Percentiles rank a stretch among this genome's conserved stretches.
These are phyloP conservation scores for Colletotrichum salicis DNA, from an alignment of 2,329 filamentous ascomycete species.

Conservation along the genomic window DNA sequence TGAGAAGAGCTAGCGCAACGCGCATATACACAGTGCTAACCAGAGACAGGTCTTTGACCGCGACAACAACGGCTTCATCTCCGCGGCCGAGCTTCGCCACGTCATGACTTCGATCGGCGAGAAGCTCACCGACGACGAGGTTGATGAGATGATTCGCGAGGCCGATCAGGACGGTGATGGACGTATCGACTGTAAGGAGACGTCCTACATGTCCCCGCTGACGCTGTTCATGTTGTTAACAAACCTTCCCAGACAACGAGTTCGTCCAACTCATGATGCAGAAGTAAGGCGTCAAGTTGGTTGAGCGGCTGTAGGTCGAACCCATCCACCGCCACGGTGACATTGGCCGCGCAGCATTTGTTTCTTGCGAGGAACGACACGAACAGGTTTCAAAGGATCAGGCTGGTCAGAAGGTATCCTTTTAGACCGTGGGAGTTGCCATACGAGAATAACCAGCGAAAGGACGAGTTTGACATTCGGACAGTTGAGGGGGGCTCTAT, in stretches of 20 bases:
- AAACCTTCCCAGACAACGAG: conserved; percentile 75
- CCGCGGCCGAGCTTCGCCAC: conserved; percentile 85
- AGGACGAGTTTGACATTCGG: conserved; percentile 10
- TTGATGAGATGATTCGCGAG: conserved; percentile 93
- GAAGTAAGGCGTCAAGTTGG: conserved; percentile 68
- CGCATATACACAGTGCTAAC: not conserved
- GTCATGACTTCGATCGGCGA: conserved; percentile 94
- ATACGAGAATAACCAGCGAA: conserved; percentile 17
- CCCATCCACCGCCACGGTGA: not conserved
- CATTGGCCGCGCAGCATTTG: conserved; percentile 14
- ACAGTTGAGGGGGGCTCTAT: conserved; percentile 6
- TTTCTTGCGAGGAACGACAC: conserved; percentile 29
- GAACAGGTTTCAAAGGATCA: conserved; percentile 7
- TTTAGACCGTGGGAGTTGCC: conserved; percentile 10
- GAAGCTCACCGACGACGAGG: conserved; percentile 90
- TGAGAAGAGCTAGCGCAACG: conserved; percentile 44
- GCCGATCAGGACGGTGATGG: conserved; percentile 91
- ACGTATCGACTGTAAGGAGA: conserved; percentile 81
- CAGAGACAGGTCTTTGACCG: conserved; percentile 77
- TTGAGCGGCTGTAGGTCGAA: conserved; percentile 19
- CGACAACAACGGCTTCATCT: conserved; percentile 93
- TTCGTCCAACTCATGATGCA: conserved; percentile 97
- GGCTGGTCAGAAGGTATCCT: conserved; percentile 17
- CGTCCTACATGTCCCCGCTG: not conserved
- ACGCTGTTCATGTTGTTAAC: not conserved